A percentile compares a stretch with the other conserved stretches of the same genome.
Conservation (phyloP, 106 monocot genomes). For the Ottelia alismoides region DNA sequence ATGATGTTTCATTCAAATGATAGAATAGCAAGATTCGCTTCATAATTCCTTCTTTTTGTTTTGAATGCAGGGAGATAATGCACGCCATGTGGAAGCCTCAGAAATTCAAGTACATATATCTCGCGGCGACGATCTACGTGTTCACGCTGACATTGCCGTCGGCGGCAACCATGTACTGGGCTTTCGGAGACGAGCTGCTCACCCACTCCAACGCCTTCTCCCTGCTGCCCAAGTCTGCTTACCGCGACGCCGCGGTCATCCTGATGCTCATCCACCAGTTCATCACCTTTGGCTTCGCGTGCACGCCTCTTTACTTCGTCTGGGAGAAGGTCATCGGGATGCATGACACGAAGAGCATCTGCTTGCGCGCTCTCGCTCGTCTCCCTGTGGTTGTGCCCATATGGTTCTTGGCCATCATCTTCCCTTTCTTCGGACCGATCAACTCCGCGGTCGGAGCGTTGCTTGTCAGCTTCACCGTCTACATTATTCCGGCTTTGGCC, state of each 20-base stretch:
- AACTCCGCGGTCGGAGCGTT: conserved; percentile 81
- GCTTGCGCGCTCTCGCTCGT: conserved; percentile 52
- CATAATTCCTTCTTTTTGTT: background rate
- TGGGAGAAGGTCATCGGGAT: conserved; percentile 92
- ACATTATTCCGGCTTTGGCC: conserved; percentile 66
- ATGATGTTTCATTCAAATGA: too few species aligned
- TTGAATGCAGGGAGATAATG: conserved; percentile 63
- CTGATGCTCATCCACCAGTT: conserved; percentile 92
- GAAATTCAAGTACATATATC: conserved; percentile 67
- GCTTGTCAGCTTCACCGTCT: conserved; percentile 89
- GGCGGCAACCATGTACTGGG: conserved; percentile 71
- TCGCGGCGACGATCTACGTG: conserved; percentile 57
- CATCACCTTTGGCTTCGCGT: conserved; percentile 92
- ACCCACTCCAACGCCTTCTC: conserved; percentile 84
- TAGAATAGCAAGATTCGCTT: too few species aligned
- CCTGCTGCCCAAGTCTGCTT: conserved; percentile 43
- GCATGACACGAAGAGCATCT: conserved; percentile 77
- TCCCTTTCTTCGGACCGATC: conserved; percentile 92
- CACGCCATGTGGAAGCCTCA: conserved; percentile 94
- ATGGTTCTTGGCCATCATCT: conserved; percentile 89
- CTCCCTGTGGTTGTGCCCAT: conserved; percentile 77
- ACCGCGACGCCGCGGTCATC: conserved; percentile 62
- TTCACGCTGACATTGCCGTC: conserved; percentile 74
- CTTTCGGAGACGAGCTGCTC: conserved; percentile 69
- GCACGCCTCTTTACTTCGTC: conserved; percentile 90